Base-by-base conservation (phyloP, 208 protist genomes). In the Leptomonas pyrrhocoris region DNA sequence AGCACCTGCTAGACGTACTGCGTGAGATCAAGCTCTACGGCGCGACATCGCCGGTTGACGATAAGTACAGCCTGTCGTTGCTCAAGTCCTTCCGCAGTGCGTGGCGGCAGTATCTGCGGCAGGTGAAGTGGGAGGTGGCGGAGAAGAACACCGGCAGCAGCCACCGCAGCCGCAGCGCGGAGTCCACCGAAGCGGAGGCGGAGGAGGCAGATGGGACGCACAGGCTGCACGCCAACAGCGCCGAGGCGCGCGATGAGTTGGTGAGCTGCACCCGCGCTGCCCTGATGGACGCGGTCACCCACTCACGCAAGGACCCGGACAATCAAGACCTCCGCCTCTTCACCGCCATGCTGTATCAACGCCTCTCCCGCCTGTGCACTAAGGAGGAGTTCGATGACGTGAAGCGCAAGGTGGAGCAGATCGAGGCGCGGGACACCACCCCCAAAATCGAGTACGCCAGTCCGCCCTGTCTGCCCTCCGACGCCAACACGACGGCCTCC, bases 401-500 rank as follows among this genome's bases (percentile, higher is more conserved):
- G 12, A 56, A 83, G 48, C 70, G 49, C 18, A 67, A 78, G 36
- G 59, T 85, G 53, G 64, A 72, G 58, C 71, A 67, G 12, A 66
- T 80, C 31, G 80, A 83, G 56, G 59, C 59, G 15, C 11, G 15
- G 42, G 59, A 56, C 53, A 51, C 51, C 43, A 75, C 71, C 4
- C 73, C 67, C 0, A 77, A 56, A 27, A 79, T 72, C 15, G 75
- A 77, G 59, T 72, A 86, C 50, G 66, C 79, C 3, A 70, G 62
- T 16, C 77, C 86, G 62, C 83, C 78, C 1, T 55, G 77, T 30
- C 55, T 88, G 36, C 68, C 77, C n/a, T 88, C 83, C 9, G 87
- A 93, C 43, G 71, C 53, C 2, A 85, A 93, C 69, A 93, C 87
- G 28, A 93, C 84, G 21, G 84, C 80, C 19, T 93, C 87, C 31